Conservation (phyloP, 1,284 basidiomycete species). For the Fomitiporia mediterranea region DNA sequence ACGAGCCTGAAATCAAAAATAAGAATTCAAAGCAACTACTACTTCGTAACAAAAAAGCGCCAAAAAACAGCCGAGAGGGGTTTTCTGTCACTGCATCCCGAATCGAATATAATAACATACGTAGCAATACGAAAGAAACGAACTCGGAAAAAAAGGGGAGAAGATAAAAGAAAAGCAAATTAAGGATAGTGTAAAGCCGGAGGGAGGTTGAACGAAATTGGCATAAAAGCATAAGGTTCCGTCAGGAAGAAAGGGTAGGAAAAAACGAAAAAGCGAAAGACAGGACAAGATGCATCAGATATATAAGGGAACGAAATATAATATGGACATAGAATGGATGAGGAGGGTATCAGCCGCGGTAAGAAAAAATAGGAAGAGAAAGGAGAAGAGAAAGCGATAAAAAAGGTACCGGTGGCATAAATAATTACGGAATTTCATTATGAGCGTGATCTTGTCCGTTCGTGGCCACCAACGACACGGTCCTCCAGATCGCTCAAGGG, state of each 20-base stretch:
- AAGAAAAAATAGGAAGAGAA: constrained; percentile 47
- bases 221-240: constrained; percentile 16
- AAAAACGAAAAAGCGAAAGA: constrained; percentile 34
- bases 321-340: not conserved
- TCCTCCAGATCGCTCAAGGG: constrained; percentile 66
- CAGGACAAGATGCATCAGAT: constrained; percentile 23
- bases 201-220: constrained; percentile 4
- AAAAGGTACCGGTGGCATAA: constrained; percentile 34
- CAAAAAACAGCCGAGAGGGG: too few species aligned
- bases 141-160: too few species aligned
- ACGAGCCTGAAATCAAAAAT: too few species aligned
- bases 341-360: constrained; percentile 27
- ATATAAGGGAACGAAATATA: constrained; percentile 34
- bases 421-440: constrained; percentile 45
- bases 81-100: constrained; percentile 20
- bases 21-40: too few species aligned
- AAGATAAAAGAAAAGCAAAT: constrained; percentile 33
- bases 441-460: constrained; percentile 63
- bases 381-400: constrained; percentile 41
- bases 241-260: constrained; percentile 12
- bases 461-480: constrained; percentile 43
- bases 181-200: constrained; percentile 35
- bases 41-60: too few species aligned
- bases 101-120: constrained; percentile 30
- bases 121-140: constrained; percentile 29